phyloP scores from a whole-genome alignment of 2,329 filamentous ascomycete genomes.

The Metarhizium robertsii region DNA sequence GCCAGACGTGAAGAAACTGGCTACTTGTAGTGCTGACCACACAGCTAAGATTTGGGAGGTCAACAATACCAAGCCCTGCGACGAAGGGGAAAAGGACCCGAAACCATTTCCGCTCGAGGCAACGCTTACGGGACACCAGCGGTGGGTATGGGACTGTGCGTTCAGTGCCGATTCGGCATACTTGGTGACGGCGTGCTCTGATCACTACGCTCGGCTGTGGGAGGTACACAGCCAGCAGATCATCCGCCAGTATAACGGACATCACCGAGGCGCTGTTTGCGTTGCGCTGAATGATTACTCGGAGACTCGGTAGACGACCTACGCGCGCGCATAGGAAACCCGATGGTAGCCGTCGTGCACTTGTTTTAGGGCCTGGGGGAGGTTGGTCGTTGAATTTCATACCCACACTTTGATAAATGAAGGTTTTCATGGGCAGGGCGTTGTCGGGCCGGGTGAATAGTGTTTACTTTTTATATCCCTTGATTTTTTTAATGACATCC shows the following conservation, averaged over 20 bases:
- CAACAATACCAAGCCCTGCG: conserved; percentile 51
- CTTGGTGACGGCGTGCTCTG: conserved; percentile 83
- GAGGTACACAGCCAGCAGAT: conserved; percentile 79
- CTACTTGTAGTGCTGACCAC: conserved; percentile 89
- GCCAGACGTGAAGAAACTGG: conserved; percentile 87
- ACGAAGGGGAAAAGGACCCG: conserved; percentile 25
- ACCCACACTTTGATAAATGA: not conserved
- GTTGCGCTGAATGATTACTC: conserved; percentile 86
- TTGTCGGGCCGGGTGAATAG: not conserved
- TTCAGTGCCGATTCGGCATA: conserved; percentile 92
- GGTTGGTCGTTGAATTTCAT: not conserved
- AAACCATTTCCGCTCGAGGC: conserved; percentile 73
- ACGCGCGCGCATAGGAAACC: not conserved
- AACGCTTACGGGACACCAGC: conserved; percentile 80
- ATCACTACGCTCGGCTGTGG: conserved; percentile 90
- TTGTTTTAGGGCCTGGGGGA: not conserved
- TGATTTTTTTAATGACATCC: not conserved
- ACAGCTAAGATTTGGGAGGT: conserved; percentile 95
- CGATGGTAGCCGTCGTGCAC: not conserved
- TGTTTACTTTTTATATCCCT: not conserved
- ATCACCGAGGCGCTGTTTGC: conserved; percentile 85
- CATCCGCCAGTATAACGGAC: conserved; percentile 90
- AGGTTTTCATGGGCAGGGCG: not conserved
- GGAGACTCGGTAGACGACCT: conserved; percentile 32
- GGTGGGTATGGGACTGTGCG: conserved; percentile 96